phyloP scores from a whole-genome alignment of 495 filamentous ascomycete genomes.

The Bryoglossum gracile region DNA sequence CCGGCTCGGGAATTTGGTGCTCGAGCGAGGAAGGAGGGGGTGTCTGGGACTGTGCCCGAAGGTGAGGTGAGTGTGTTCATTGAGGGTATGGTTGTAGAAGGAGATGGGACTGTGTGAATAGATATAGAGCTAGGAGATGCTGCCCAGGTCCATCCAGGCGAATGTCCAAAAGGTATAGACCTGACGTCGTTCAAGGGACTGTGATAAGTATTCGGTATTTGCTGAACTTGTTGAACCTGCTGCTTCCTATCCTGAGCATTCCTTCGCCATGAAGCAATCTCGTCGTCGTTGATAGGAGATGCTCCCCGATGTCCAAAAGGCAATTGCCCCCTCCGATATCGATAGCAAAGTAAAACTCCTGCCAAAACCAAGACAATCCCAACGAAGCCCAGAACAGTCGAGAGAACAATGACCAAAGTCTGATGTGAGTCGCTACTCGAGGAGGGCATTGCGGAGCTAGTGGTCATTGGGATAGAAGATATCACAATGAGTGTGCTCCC shows the following conservation, averaged over 20 bases:
- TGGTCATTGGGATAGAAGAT: conserved; percentile 4
- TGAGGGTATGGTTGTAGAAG: no score
- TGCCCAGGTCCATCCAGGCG: conserved; percentile 16
- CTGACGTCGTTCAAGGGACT: not conserved
- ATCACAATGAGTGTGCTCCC: not conserved
- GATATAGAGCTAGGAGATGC: conserved; percentile 7
- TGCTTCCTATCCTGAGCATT: conserved; percentile 9
- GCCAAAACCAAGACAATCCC: conserved; percentile 11
- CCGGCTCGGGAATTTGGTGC: conserved; percentile 24
- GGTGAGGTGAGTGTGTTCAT: conserved; percentile 3
- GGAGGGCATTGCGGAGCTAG: not conserved
- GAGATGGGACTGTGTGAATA: no score
- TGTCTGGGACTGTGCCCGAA: not conserved
- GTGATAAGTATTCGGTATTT: not conserved
- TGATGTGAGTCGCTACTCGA: not conserved
- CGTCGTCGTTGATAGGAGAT: conserved; percentile 24
- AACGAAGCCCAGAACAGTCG: conserved; percentile 17
- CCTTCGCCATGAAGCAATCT: conserved; percentile 21
- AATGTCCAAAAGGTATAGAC: conserved; percentile 3
- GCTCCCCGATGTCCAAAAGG: conserved; percentile 18
- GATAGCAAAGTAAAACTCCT: conserved; percentile 6
- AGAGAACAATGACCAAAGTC: conserved; percentile 21
- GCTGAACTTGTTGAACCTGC: not conserved
- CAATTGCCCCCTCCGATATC: conserved; percentile 14
- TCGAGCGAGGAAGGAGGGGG: conserved; percentile 11